Evolutionary conservation across 2,329 filamentous ascomycete species (phyloP), one percentile per base, ranked within the genome.

Genomic region (Peltaster fructicola): DNA sequence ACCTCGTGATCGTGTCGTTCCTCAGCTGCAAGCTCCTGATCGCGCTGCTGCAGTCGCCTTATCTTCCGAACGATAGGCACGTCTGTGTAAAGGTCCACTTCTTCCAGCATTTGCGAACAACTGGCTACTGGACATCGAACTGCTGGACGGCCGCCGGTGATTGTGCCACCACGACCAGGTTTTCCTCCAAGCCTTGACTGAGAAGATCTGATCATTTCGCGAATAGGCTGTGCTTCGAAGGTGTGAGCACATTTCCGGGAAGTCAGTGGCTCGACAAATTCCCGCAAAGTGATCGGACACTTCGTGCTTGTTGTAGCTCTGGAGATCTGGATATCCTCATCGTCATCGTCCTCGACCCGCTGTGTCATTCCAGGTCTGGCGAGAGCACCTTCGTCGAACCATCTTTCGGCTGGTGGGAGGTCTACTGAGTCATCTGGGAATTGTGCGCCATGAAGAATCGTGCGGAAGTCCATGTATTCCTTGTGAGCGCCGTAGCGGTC

Each of bases 301-400:
- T 67, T 72, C 15, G 73, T 65, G 45, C 67, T 74, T 25, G 71
- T 59, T 4, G 61, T 64, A 33, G 71, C 68, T 23, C 65, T 59
- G 14, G 66, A 62, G 15, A 84, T 63, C 2, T 73, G 63, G 13
- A 84, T 57, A 20, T 84, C 77, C 11, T 77, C 72, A 27, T 75
- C 72, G 9, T 62, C 61, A 4, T 66, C 68, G 2, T 62, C 59
- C 3, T 50, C 57, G 1, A 38, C 51, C 1, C 39, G 51, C 3
- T 41, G 44, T 3, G 54, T 56, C 14, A 53, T 41, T 7, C 56
- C 55, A 10, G 53, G 52, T 3, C 49, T 44, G 9, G 55, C 53
- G 7, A 43, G 41, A 17, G 57, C 56, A 35, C 56, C 53, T 8
- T 60, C 56, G 4, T 51, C 42, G 41, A 78, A 77, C 73, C 73